Evolutionary conservation across 176 grass and related monocot species (phyloP).

Genomic region (Eragrostis curvula): DNA sequence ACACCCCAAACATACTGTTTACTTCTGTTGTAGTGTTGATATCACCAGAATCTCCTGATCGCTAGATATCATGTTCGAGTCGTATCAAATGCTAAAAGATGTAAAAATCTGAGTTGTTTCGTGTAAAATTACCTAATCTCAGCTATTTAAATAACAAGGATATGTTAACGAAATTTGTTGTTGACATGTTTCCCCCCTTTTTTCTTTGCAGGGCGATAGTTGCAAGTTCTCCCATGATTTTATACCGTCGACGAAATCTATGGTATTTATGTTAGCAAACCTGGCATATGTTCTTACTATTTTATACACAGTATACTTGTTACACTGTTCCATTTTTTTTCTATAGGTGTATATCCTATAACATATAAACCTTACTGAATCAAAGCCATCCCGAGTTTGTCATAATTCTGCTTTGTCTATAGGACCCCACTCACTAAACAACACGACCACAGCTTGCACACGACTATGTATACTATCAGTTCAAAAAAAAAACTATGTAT

Average conservation of each 20-base stretch:
- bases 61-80: conserved; percentile 10
- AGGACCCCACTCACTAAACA: background rate
- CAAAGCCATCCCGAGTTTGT: background rate
- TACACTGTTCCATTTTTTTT: conserved; percentile 17
- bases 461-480: background rate
- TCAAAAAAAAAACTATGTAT: too few relatives aligned
- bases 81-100: conserved; percentile 12
- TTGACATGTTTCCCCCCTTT: conserved; percentile 30
- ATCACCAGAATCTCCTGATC: conserved; percentile 3
- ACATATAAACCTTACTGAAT: background rate
- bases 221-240: conserved; percentile 97
- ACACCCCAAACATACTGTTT: conserved; percentile 1
- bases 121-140: background rate
- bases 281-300: conserved; percentile 2
- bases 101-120: conserved; percentile 1
- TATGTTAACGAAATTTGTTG: conserved; percentile 4
- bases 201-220: conserved; percentile 64
- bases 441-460: background rate
- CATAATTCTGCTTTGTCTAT: conserved; percentile 12
- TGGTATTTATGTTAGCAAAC: conserved; percentile 49
- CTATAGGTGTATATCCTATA: background rate
- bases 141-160: background rate
- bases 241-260: conserved; percentile 88
- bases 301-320: conserved; percentile 21
- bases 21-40: background rate